A percentile compares a stretch with the other conserved stretches of the same genome.
phyloP scores from a whole-genome alignment of 2,329 filamentous ascomycete genomes.

The Microsporum canis region DNA sequence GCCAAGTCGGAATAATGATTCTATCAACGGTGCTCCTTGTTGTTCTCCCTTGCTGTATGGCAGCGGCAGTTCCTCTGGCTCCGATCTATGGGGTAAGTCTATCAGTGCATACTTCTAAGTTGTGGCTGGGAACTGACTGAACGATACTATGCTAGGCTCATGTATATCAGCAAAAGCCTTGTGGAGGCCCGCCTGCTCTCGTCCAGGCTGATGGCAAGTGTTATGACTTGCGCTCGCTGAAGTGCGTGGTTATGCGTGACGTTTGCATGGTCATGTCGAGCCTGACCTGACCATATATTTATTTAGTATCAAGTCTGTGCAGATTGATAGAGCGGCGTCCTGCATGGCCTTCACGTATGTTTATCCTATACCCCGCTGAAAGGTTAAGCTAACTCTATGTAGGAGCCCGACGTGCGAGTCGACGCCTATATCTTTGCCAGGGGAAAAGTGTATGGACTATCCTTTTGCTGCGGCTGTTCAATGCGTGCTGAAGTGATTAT shows the following conservation, averaged over 20 bases:
- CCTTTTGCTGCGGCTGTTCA: not conserved
- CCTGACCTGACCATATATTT: not conserved
- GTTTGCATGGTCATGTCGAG: not conserved
- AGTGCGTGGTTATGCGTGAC: not conserved
- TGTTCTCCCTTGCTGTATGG: not conserved
- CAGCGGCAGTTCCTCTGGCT: not conserved
- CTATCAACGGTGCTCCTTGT: not conserved
- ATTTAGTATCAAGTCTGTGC: not conserved
- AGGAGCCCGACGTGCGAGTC: not conserved
- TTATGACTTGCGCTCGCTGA: not conserved
- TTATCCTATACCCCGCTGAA: not conserved
- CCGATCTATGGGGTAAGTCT: not conserved
- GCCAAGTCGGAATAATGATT: too few relatives aligned
- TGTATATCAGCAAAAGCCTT: not conserved
- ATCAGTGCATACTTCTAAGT: not conserved
- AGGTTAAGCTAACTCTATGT: not conserved
- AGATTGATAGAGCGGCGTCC: not conserved
- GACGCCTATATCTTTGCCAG: not conserved
- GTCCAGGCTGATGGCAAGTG: not conserved
- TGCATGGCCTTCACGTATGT: not conserved
- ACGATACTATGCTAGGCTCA: not conserved
- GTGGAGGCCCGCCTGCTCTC: not conserved
- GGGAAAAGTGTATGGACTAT: not conserved
- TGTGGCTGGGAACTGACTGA: not conserved
- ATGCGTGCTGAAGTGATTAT: not conserved